Evolutionary conservation across 371 early-diverging fungal genomes (phyloP), one percentile per base, ranked within the genome.

Genomic region (Cokeromyces recurvatus): DNA sequence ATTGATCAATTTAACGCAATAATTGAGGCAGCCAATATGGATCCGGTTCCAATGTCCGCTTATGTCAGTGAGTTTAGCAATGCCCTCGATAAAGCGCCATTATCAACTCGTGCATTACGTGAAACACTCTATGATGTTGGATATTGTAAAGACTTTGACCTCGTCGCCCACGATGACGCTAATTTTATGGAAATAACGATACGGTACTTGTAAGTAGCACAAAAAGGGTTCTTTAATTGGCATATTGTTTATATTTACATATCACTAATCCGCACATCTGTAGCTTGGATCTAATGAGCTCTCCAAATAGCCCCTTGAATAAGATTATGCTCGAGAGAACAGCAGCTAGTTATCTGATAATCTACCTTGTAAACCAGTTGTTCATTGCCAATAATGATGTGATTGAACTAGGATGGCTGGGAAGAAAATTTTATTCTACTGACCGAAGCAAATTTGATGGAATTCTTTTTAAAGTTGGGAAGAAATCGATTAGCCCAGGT

Each of bases 341-440:
- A 15, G 9, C 48, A 12, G 49, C 46, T 14, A 48, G 21, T 27
- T 57, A 51, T 43, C 27, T 43, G 20, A 43, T 54, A 14, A 48
- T 54, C 6, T 43, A 54, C 10, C 7, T 54, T 15, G 37, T 47
- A 15, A 57, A 43, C 15, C 51, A 57, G 46, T 43, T 47, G 17
- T 51, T 51, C n/a, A 32, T 51, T 19, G 16, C 49, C 5, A 45
- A 44, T 19, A 55, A 56, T 37, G 46, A 50, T 51, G 34, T 42
- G 6, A 46, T 49, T 16, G 46, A 55, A 50, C 56, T 55, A 8
- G 50, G 46, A 12, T 49, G 50, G 56, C 42, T 49, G 10, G 43
- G 48, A 36, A 45, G 46, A 37, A 46, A 46, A 55, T 44, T 50
- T 35, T 55, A 22, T 50, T 24, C 49, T 17, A 48, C 46, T 22